Evolutionary conservation across 768 basidiomycete genomes (phyloP).

Genomic region (Tulasnella sp.): DNA sequence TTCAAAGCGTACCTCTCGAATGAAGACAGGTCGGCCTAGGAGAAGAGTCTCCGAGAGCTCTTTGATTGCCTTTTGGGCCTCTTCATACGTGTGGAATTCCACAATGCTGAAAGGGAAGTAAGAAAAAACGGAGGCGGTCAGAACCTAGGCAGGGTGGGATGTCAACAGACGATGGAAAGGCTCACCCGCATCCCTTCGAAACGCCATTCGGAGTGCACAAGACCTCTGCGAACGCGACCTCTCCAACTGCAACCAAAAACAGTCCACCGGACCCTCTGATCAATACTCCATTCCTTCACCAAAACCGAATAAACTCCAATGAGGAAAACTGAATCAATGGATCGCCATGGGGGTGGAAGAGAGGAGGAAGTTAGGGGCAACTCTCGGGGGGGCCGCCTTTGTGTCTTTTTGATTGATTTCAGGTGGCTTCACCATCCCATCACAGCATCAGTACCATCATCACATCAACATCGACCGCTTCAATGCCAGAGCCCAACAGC

Average conservation of each 20-base stretch:
- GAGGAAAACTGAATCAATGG: slow-evolving; percentile 22
- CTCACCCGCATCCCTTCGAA: slow-evolving; percentile 98
- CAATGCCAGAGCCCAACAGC: slow-evolving; percentile 1
- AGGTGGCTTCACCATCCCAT: slow-evolving; percentile 12
- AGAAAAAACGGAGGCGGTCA: background rate
- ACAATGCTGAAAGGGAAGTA: slow-evolving; percentile 56
- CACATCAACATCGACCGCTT: background rate
- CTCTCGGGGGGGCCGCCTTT: too few species aligned
- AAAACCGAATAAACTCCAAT: slow-evolving; percentile 31
- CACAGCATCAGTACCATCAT: too few species aligned
- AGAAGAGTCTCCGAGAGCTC: slow-evolving; percentile 83
- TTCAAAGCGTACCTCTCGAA: slow-evolving; percentile 68
- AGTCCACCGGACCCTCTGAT: slow-evolving; percentile 42
- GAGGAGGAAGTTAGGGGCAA: too few species aligned
- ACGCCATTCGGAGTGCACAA: slow-evolving; percentile 91
- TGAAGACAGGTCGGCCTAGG: slow-evolving; percentile 91
- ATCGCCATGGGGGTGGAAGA: too few species aligned
- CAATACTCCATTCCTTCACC: slow-evolving; percentile 38
- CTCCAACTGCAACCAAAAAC: slow-evolving; percentile 88
- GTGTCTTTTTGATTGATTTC: background rate
- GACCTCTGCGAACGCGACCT: slow-evolving; percentile 99
- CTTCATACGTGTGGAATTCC: slow-evolving; percentile 84
- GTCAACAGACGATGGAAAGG: slow-evolving; percentile 20
- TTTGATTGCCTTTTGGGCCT: slow-evolving; percentile 77
- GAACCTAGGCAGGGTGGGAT: background rate